Evolutionary conservation across 2,329 filamentous ascomycete genomes (phyloP).

Genomic region (Thermoascus crustaceus): DNA sequence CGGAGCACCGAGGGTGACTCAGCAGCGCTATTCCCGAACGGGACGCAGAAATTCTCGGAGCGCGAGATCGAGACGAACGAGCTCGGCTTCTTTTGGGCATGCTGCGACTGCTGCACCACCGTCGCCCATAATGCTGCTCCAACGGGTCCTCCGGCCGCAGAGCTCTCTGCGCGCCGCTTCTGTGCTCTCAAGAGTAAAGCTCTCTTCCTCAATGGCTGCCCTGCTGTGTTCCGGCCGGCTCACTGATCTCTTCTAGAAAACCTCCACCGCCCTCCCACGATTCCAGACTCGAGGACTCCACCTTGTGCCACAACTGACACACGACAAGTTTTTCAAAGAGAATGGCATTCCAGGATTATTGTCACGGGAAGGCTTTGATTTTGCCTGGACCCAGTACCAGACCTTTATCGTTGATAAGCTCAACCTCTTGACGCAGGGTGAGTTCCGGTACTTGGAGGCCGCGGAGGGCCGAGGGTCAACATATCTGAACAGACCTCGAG

Average conservation of each 20-base stretch:
- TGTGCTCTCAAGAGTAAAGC: constrained; percentile 27
- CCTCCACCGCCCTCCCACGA: constrained; percentile 28
- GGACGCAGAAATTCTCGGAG: constrained; percentile 28
- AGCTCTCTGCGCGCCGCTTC: constrained; percentile 34
- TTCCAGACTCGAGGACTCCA: constrained; percentile 35
- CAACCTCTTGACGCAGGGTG: constrained; percentile 66
- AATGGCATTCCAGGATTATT: constrained; percentile 64
- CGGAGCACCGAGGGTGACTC: constrained; percentile 13
- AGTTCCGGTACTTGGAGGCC: constrained; percentile 15
- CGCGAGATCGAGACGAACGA: constrained; percentile 5
- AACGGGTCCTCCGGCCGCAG: constrained; percentile 37
- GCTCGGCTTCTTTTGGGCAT: constrained; percentile 5
- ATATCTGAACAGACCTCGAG: not conserved
- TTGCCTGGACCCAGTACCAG: constrained; percentile 82
- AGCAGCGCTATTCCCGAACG: constrained; percentile 20
- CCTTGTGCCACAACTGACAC: constrained; percentile 41
- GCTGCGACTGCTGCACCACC: constrained; percentile 12
- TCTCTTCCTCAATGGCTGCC: constrained; percentile 7
- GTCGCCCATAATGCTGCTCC: constrained; percentile 33
- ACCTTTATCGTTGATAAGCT: constrained; percentile 63
- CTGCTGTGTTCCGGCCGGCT: constrained; percentile 6
- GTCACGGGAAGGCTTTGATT: constrained; percentile 58
- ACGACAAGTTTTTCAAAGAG: constrained; percentile 37
- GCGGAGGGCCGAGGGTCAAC: constrained; percentile 1
- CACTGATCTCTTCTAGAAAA: constrained; percentile 18